phyloP scores from a whole-genome alignment of 441 rosid genomes.

The Heliophila coronopifolia region DNA sequence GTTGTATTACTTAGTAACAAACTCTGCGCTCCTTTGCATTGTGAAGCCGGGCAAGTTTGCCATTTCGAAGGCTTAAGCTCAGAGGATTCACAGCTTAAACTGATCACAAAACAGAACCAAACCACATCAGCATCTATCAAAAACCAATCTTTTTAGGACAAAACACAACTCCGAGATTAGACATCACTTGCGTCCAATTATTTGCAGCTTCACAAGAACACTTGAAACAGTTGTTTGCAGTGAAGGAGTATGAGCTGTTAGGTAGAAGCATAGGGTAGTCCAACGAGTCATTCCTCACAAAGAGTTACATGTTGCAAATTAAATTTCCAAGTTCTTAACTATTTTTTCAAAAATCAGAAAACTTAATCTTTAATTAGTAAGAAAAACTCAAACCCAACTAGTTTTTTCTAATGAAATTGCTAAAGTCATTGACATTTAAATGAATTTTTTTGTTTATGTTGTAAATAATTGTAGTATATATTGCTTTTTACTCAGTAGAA shows the following conservation, averaged over 20 bases:
- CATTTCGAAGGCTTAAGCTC: slow-evolving; percentile 30
- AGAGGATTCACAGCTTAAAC: slow-evolving; percentile 60
- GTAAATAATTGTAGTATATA: too few relatives aligned
- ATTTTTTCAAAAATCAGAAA: too few relatives aligned
- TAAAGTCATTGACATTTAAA: too few relatives aligned
- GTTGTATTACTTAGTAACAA: slow-evolving; percentile 41
- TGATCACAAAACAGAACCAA: slow-evolving; percentile 30
- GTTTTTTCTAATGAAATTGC: too few relatives aligned
- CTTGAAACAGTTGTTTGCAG: slow-evolving; percentile 60
- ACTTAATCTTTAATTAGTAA: too few relatives aligned
- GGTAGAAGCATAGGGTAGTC: slow-evolving; percentile 48
- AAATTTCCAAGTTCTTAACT: too few relatives aligned
- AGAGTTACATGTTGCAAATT: slow-evolving; percentile 62
- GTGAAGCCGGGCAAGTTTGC: slow-evolving; percentile 49
- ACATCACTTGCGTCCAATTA: slow-evolving; percentile 54
- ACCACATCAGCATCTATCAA: slow-evolving; percentile 12
- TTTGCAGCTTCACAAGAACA: slow-evolving; percentile 51
- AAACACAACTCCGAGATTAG: not conserved
- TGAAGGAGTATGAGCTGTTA: slow-evolving; percentile 47
- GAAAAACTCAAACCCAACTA: too few relatives aligned
- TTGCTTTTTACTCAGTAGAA: too few relatives aligned
- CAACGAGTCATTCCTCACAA: slow-evolving; percentile 36
- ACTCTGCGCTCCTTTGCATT: slow-evolving; percentile 37
- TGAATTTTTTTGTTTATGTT: too few relatives aligned
- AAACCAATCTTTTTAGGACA: slow-evolving; percentile 1